Base-by-base conservation (phyloP, 352 stramenopile species). In the Globisporangium carolinianum region DNA sequence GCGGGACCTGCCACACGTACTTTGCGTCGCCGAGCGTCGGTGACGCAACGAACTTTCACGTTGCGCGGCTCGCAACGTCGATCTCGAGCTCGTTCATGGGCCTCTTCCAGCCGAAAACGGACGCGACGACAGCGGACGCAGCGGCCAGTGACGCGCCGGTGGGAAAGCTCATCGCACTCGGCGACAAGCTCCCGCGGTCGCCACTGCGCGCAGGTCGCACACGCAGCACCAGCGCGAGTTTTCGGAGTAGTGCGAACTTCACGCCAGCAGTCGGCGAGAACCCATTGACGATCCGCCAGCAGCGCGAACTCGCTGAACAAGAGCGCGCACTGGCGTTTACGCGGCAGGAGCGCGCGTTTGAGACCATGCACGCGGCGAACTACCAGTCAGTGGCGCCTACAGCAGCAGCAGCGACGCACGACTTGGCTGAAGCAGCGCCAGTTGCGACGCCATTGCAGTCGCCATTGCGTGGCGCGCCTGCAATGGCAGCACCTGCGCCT, bases 1-100 rank as follows among this genome's bases (percentile, higher is more conserved):
- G 83, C 62, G 83, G 79, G 37, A 70, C 77, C 2, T 94, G 83
- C 57, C 79, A 91, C 55, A 89, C 79, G 37, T 94, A 91, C 58
- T 94, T 94, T 68, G 81, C 83, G 4, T 91, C 83, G 7, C 83
- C 83, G 10, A 77, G 77, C 1, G 77, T 94, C 12, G 83, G 81
- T 0, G 81, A 89, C 36, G 81, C 86, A 47, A 94, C 83, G 43
- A 91, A 89, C 64, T 94, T 94, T 57, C 83, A 94, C 71, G 81
- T 91, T 62, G 75, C 71, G n/a, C 68, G 78, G 2, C 67, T 94
- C 18, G 79, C 83, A 55, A 83, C 79, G 51, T 90, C 80, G 43
- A 85, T 93, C 45, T 86, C 77, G 35, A 87, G 75, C 53, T 91
- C 79, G 38, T 87, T 94, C 24, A 78, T 86, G 57, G 76, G 75